phyloP scores from a whole-genome alignment of 2,329 filamentous ascomycete genomes.

The Hawksworthiomyces lignivorus region DNA sequence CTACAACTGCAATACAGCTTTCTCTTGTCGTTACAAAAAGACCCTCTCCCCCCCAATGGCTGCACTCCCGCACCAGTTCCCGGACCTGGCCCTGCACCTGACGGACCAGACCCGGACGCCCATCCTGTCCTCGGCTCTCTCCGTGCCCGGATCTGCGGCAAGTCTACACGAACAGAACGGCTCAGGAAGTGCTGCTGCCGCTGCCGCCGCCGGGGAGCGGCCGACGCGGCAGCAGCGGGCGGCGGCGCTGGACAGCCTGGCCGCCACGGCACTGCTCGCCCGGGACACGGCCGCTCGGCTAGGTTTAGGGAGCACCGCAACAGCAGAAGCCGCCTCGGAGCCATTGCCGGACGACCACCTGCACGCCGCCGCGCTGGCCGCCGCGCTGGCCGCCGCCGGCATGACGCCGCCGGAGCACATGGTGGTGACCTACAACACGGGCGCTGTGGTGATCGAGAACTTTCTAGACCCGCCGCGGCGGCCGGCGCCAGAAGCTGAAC shows the following conservation, averaged over 20 bases:
- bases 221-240: conserved; percentile 20
- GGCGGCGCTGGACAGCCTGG: conserved; percentile 44
- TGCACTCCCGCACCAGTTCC: conserved; percentile 40
- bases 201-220: no score
- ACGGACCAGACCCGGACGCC: conserved; percentile 50
- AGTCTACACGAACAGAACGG: no score
- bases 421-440: conserved; percentile 47
- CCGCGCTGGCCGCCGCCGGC: conserved; percentile 36
- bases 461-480: conserved; percentile 33
- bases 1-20: no score
- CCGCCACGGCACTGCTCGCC: conserved; percentile 44
- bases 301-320: conserved; percentile 29
- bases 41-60: no score
- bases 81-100: conserved; percentile 47
- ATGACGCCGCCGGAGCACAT: conserved; percentile 45
- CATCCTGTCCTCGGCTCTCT: conserved; percentile 41
- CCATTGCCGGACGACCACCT: conserved; percentile 44
- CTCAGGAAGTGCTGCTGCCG: no score
- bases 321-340: conserved; percentile 35
- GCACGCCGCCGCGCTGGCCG: conserved; percentile 42
- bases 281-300: conserved; percentile 46
- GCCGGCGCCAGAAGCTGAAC: neutral
- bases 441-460: conserved; percentile 28
- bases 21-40: no score
- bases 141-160: neutral